Percentiles rank a stretch among this genome's conserved stretches.
phyloP scores from a whole-genome alignment of 1,139 yeast species.

The Candida frijolesensis region DNA sequence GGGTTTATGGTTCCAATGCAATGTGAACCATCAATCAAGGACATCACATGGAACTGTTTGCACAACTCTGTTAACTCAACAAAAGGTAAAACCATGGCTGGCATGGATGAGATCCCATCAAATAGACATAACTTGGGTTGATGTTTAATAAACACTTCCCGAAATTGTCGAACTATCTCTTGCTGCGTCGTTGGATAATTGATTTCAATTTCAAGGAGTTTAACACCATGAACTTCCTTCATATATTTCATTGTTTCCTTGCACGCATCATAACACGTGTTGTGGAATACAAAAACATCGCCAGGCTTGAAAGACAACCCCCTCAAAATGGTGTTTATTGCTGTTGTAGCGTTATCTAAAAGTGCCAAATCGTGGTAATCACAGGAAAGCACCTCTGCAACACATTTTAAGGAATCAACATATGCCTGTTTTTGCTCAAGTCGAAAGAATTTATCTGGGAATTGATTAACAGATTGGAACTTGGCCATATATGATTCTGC shows the following conservation, averaged over 20 bases:
- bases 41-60: conserved; percentile 46
- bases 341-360: conserved; percentile 64
- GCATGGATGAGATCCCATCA: conserved; percentile 67
- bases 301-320: conserved; percentile 53
- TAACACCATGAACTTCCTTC: conserved; percentile 42
- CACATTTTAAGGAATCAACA: conserved; percentile 29
- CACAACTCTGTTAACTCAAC: conserved; percentile 51
- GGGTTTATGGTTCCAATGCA: conserved; percentile 53
- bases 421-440: conserved; percentile 24
- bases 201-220: conserved; percentile 42
- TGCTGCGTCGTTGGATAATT: conserved; percentile 52
- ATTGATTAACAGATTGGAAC: not conserved
- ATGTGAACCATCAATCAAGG: conserved; percentile 76
- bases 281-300: conserved; percentile 53
- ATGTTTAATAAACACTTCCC: conserved; percentile 26
- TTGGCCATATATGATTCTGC: not conserved
- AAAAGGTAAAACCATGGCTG: conserved; percentile 63
- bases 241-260: conserved; percentile 54
- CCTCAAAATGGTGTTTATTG: conserved; percentile 59
- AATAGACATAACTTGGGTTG: conserved; percentile 50
- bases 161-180: conserved; percentile 47
- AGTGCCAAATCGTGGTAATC: conserved; percentile 49
- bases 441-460: conserved; percentile 41
- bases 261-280: conserved; percentile 62
- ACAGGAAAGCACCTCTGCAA: conserved; percentile 45